Percentiles rank a stretch among this genome's conserved stretches.
Conservation (phyloP, 768 basidiomycete species). For the Thelephora ganbajun region DNA sequence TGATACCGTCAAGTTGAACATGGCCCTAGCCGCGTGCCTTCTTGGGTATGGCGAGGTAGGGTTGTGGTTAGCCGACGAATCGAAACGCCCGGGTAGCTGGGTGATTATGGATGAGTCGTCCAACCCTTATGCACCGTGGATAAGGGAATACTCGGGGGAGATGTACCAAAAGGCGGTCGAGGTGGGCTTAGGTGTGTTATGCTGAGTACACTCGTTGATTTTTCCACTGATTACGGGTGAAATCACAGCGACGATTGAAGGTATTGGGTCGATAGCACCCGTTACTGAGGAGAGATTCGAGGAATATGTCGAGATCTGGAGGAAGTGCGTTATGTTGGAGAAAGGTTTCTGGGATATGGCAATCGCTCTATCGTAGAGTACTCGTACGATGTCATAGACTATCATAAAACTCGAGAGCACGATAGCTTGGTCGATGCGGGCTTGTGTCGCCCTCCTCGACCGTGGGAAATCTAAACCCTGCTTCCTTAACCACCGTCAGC, state of each 20-base stretch:
- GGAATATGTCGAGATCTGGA: conserved; percentile 64
- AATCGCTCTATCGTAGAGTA: conserved; percentile 17
- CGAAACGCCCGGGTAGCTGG: conserved; percentile 31
- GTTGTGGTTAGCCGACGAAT: conserved; percentile 59
- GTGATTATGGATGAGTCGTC: conserved; percentile 32
- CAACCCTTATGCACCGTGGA: conserved; percentile 69
- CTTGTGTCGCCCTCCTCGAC: too few relatives aligned
- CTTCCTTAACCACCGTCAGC: neutral
- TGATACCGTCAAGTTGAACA: conserved; percentile 59
- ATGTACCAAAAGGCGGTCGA: conserved; percentile 62
- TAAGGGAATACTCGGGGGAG: conserved; percentile 65
- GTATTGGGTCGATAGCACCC: conserved; percentile 40
- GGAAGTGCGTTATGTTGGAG: conserved; percentile 63
- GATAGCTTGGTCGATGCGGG: too few relatives aligned
- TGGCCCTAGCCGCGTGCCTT: conserved; percentile 76
- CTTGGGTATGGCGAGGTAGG: conserved; percentile 91
- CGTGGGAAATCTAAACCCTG: too few relatives aligned
- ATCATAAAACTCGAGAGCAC: too few relatives aligned
- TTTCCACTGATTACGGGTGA: neutral
- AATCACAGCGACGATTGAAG: conserved; percentile 57
- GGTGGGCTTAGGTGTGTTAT: conserved; percentile 46
- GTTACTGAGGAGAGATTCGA: conserved; percentile 44
- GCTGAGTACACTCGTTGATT: neutral
- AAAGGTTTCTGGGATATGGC: conserved; percentile 82
- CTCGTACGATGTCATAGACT: too few relatives aligned